These are phyloP conservation scores for Ceratobasidium sp. DNA, from an alignment of 1,284 basidiomycete genomes.

Conservation along the genomic window DNA sequence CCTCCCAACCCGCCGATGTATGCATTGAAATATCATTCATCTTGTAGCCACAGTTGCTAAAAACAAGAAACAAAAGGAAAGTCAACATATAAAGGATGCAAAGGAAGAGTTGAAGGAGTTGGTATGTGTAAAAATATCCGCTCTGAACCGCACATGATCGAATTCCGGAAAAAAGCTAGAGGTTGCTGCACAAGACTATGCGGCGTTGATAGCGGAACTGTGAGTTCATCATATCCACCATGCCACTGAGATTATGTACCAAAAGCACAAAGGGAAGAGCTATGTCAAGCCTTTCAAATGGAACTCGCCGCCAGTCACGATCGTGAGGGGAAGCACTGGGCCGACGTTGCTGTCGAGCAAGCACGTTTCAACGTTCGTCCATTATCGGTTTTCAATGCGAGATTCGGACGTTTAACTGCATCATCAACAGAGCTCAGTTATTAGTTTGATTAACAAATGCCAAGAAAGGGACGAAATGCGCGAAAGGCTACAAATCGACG, in stretches of 20 bases:
- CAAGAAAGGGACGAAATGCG: not conserved
- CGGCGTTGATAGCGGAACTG: slow-evolving; percentile 8
- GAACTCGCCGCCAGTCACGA: slow-evolving; percentile 32
- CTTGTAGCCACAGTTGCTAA: slow-evolving; percentile 26
- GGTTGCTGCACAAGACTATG: slow-evolving; percentile 19
- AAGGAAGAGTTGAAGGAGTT: not conserved
- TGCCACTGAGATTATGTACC: too few relatives aligned
- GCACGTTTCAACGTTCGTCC: slow-evolving; percentile 16
- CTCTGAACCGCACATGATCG: not conserved
- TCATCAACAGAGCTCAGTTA: not conserved
- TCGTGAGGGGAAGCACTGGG: slow-evolving; percentile 21
- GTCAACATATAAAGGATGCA: not conserved
- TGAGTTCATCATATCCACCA: too few relatives aligned
- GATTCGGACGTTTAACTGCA: not conserved
- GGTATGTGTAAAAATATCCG: not conserved
- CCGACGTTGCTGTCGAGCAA: slow-evolving; percentile 19
- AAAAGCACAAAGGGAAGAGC: slow-evolving; percentile 25
- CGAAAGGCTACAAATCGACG: slow-evolving; percentile 29
- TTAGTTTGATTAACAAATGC: not conserved
- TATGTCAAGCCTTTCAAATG: slow-evolving; percentile 18
- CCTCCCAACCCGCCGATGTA: not conserved
- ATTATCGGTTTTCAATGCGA: not conserved
- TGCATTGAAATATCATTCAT: not conserved
- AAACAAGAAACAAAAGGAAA: slow-evolving; percentile 26
- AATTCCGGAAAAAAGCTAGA: not conserved